Percentiles rank a stretch among this genome's conserved stretches.
Conservation (phyloP, 2,329 filamentous ascomycete genomes). For the Colletotrichum noveboracense region DNA sequence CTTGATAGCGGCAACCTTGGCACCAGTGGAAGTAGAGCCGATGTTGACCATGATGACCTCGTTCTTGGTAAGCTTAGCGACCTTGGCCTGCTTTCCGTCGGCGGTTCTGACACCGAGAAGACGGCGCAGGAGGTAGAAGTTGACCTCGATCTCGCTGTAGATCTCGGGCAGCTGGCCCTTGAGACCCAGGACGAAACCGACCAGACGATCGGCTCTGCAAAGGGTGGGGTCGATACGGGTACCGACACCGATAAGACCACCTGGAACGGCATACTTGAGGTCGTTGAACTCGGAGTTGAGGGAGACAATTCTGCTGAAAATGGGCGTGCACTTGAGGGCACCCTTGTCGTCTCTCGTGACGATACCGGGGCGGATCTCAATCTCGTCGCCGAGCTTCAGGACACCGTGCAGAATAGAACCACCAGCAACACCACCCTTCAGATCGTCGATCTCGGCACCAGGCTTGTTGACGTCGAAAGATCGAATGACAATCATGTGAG, state of each 20-base stretch:
- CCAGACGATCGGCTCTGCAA: conserved; percentile 97
- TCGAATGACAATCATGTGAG: conserved; percentile 99
- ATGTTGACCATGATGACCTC: conserved; percentile 99
- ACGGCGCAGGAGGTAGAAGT: conserved; percentile 96
- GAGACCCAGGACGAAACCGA: conserved; percentile 95
- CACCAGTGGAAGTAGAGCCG: conserved; percentile 94
- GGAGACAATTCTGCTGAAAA: conserved; percentile 93
- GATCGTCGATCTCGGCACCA: conserved; percentile 95
- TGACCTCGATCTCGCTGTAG: conserved; percentile 98
- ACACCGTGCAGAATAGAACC: conserved; percentile 96
- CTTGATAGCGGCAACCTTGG: conserved; percentile 96
- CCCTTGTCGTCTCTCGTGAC: conserved; percentile 94
- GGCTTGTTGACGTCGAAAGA: conserved; percentile 99
- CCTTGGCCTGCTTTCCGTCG: conserved; percentile 99
- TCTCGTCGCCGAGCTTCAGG: conserved; percentile 95
- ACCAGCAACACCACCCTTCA: conserved; percentile 98
- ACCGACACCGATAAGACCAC: conserved; percentile 97
- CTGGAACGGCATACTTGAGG: conserved; percentile 96
- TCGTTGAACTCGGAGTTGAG: conserved; percentile 97
- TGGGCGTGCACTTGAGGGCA: conserved; percentile 94
- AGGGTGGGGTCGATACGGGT: conserved; percentile 97
- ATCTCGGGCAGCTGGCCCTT: conserved; percentile 94
- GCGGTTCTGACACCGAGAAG: conserved; percentile 96
- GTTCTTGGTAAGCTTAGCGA: conserved; percentile 97
- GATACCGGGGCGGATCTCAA: conserved; percentile 98